phyloP scores from a whole-genome alignment of 176 grass and related monocot species.

The Ensete glaucum region DNA sequence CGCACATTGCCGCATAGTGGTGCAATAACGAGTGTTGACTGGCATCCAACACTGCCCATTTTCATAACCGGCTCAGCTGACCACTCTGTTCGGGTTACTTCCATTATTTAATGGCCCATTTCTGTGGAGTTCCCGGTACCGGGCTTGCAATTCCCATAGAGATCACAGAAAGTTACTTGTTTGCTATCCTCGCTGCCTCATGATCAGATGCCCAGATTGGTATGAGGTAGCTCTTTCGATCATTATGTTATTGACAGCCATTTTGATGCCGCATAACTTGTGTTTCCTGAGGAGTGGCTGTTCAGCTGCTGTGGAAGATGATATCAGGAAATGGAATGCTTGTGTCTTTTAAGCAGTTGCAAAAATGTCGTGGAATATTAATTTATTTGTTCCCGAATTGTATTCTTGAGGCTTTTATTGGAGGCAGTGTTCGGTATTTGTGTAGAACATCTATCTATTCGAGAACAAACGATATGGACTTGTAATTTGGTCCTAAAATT shows the following conservation, averaged over 20 bases:
- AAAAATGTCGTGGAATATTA: no score
- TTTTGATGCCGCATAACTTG: background rate
- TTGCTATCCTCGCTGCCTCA: no score
- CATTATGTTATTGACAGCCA: no score
- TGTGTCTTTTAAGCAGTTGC: no score
- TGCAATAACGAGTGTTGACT: slow-evolving; percentile 72
- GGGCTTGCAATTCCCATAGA: background rate
- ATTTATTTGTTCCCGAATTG: background rate
- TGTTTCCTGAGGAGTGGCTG: no score
- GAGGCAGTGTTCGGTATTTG: background rate
- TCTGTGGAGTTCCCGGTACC: background rate
- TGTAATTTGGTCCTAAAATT: no score
- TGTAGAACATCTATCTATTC: no score
- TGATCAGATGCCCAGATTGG: background rate
- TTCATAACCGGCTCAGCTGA: slow-evolving; percentile 83
- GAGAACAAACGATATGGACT: no score
- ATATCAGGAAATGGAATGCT: no score
- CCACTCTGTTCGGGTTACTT: slow-evolving; percentile 83
- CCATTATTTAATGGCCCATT: slow-evolving; percentile 44
- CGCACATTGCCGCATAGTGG: slow-evolving; percentile 63
- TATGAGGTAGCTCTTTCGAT: background rate
- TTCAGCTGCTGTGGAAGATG: no score
- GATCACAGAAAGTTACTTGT: background rate
- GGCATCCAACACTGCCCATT: slow-evolving; percentile 75
- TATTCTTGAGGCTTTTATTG: background rate